phyloP scores from a whole-genome alignment of 495 filamentous ascomycete genomes.

The Filosporella fistucella region DNA sequence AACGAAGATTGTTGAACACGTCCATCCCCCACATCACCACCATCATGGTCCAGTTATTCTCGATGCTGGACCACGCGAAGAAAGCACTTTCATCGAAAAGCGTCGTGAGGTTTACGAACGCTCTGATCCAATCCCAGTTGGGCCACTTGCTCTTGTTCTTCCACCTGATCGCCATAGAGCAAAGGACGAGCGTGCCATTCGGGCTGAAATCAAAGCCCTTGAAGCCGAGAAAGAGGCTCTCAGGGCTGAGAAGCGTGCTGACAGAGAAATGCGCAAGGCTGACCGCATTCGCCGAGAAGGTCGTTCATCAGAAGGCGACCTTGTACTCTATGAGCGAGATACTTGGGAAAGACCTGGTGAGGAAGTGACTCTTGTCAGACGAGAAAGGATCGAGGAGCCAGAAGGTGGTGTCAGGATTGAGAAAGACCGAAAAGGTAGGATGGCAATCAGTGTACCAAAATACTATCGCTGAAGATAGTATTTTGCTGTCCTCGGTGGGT shows the following conservation, averaged over 20 bases:
- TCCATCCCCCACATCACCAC: constrained; percentile 24
- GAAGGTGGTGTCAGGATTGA: constrained; percentile 61
- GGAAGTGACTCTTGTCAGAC: constrained; percentile 49
- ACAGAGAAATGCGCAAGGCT: constrained; percentile 38
- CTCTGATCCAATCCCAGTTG: constrained; percentile 19
- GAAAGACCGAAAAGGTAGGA: constrained; percentile 84
- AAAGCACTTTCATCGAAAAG: constrained; percentile 18
- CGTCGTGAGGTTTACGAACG: constrained; percentile 13
- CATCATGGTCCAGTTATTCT: constrained; percentile 26
- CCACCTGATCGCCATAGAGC: constrained; percentile 10
- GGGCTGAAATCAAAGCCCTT: constrained; percentile 37
- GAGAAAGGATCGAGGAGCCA: constrained; percentile 48
- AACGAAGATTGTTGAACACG: constrained; percentile 37
- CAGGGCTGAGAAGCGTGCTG: constrained; percentile 31
- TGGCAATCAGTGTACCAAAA: constrained; percentile 60
- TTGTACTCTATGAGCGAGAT: constrained; percentile 39
- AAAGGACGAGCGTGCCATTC: constrained; percentile 22
- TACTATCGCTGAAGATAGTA: constrained; percentile 35
- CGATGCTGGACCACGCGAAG: constrained; percentile 20
- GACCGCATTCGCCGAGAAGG: constrained; percentile 14
- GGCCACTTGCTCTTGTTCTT: constrained; percentile 17
- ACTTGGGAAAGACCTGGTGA: constrained; percentile 35
- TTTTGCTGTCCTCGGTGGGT: constrained; percentile 22
- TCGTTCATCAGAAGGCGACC: constrained; percentile 28
- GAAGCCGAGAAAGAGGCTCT: constrained; percentile 26